Base-by-base conservation (phyloP, 345 rosid species). In the Eucalyptus erythrocorys region DNA sequence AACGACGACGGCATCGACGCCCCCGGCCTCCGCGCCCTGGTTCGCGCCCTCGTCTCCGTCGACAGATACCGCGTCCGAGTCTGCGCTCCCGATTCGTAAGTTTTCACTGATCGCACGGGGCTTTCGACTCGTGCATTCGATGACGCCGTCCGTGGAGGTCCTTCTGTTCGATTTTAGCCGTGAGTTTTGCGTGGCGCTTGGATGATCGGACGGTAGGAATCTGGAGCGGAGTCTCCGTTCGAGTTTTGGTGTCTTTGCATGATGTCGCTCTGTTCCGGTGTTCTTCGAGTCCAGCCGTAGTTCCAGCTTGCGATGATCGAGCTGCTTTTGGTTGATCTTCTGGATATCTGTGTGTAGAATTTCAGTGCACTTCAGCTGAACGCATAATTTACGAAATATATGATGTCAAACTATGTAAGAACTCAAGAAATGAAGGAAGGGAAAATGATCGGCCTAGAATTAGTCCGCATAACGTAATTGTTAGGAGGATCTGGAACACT, bases 1-100 rank as follows among this genome's bases (percentile, higher is more conserved):
- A 97, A 96, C 93, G 99, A 97, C 92, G 99, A 97, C 92, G 99
- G 99, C 10, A 96, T 97, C 51, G 98, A 96, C 92, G 99, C 98
- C 3, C 94, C 98, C 11, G 98, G 99, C 34, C 88, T 97, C 19
- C 94, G 94, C 5, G 88, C 98, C 45, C 95, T 96, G 6, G 98
- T 96, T 87, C 89, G 91, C 51, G 96, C 93, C 91, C 96, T 97
- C 32, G 93, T 95, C 94, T 89, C 99, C 84, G 87, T 96, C 90
- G 87, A 92, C 87, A 94, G 92, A 90, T 96, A 91, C 93, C 71
- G 86, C 9, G 95, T 97, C 88, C 95, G 92, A 27, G 98, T 97
- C 84, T 97, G 99, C 91, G 98, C 99, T 11, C 99, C 99, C 80
- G 97, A 95, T 90, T 93, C 97, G 99, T 97, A 95, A 81, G 95